Percentiles rank a stretch among this genome's conserved stretches.
Conservation (phyloP, 495 filamentous ascomycete genomes). For the Extremus antarcticus region DNA sequence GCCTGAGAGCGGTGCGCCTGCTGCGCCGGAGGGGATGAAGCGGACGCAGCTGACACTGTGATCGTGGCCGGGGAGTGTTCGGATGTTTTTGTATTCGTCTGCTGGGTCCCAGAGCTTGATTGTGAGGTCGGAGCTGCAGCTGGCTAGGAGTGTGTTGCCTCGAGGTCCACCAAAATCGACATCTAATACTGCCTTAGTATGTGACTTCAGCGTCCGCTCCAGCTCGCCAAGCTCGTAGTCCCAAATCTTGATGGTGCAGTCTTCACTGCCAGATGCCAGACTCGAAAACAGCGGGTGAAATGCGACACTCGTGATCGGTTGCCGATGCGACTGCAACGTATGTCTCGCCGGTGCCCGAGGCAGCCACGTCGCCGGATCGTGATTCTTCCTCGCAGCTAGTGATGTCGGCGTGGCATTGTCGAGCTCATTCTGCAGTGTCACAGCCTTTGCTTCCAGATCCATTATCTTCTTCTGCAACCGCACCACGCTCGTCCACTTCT, state of each 20-base stretch:
- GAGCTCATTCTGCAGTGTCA: slow-evolving; percentile 65
- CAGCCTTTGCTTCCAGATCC: slow-evolving; percentile 71
- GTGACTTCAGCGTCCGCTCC: slow-evolving; percentile 83
- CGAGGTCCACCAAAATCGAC: slow-evolving; percentile 86
- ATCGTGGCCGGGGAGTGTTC: slow-evolving; percentile 87
- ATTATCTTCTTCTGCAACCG: slow-evolving; percentile 95
- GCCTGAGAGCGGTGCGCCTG: slow-evolving; percentile 49
- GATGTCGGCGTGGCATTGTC: slow-evolving; percentile 79
- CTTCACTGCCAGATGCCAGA: slow-evolving; percentile 83
- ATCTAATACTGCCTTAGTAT: slow-evolving; percentile 80
- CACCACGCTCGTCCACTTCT: slow-evolving; percentile 92
- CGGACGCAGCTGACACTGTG: slow-evolving; percentile 80
- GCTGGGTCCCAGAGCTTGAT: slow-evolving; percentile 95
- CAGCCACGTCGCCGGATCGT: slow-evolving; percentile 80
- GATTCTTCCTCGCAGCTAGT: slow-evolving; percentile 55
- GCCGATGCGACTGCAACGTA: slow-evolving; percentile 73
- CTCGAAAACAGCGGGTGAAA: slow-evolving; percentile 93
- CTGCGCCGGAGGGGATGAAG: slow-evolving; percentile 73
- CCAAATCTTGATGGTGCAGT: slow-evolving; percentile 88
- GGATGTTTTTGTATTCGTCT: slow-evolving; percentile 91
- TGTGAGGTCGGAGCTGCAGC: slow-evolving; percentile 79
- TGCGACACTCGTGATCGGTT: slow-evolving; percentile 74
- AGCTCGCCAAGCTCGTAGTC: slow-evolving; percentile 95
- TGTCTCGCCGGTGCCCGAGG: slow-evolving; percentile 70
- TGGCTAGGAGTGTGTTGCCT: slow-evolving; percentile 76